Conservation (phyloP, 257 asterid species). For the Penstemon davidsonii region DNA sequence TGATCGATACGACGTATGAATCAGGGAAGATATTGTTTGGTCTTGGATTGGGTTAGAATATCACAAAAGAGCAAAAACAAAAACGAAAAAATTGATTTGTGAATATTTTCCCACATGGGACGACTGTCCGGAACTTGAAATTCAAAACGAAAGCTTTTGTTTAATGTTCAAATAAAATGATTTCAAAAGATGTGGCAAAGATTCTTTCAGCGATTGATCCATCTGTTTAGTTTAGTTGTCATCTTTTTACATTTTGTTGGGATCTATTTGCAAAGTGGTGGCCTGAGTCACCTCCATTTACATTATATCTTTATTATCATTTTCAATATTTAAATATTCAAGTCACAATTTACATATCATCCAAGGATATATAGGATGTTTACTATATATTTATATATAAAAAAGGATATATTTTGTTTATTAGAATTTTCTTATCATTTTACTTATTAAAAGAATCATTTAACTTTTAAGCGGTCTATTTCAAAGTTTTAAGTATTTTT, state of each 20-base stretch:
- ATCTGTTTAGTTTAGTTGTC: slow-evolving; percentile 13
- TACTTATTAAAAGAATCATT: no score
- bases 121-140: not conserved
- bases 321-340: no score
- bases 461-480: no score
- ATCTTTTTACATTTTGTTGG: not conserved
- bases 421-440: no score
- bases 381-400: no score
- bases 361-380: no score
- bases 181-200: slow-evolving; percentile 26
- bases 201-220: slow-evolving; percentile 26
- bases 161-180: slow-evolving; percentile 13
- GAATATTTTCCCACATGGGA: not conserved
- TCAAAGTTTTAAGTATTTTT: no score
- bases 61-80: slow-evolving; percentile 5
- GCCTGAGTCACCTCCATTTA: not conserved
- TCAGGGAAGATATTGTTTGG: slow-evolving; percentile 18
- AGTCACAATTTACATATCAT: no score
- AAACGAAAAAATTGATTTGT: not conserved
- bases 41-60: slow-evolving; percentile 2
- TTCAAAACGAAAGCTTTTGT: not conserved
- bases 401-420: not conserved
- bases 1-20: slow-evolving; percentile 30
- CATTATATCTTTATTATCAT: not conserved
- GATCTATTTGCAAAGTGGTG: not conserved